Evolutionary conservation across 2,329 filamentous ascomycete genomes (phyloP).

Genomic region (Fusarium nisikadoi): DNA sequence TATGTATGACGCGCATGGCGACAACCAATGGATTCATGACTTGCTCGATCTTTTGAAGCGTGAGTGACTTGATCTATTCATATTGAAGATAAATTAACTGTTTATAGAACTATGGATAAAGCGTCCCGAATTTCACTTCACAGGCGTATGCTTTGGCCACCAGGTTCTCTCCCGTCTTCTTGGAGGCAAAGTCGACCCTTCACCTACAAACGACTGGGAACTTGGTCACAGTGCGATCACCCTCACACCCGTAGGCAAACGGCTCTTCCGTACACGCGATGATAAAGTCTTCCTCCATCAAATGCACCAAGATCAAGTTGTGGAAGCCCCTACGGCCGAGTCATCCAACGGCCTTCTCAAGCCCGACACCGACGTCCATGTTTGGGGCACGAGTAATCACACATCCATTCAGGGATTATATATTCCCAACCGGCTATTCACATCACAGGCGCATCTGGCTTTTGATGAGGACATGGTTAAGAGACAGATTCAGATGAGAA

Average conservation of each 20-base stretch:
- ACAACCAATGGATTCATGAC: slow-evolving; percentile 77
- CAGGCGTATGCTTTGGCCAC: slow-evolving; percentile 85
- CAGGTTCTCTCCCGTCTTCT: slow-evolving; percentile 80
- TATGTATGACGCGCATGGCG: slow-evolving; percentile 76
- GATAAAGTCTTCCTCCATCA: slow-evolving; percentile 71
- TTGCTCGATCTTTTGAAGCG: slow-evolving; percentile 68
- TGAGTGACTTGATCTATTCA: slow-evolving; percentile 29
- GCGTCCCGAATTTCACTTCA: slow-evolving; percentile 65
- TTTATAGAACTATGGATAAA: slow-evolving; percentile 59
- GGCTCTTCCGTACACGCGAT: slow-evolving; percentile 71
- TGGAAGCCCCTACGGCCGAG: slow-evolving; percentile 65
- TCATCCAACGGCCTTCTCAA: slow-evolving; percentile 54
- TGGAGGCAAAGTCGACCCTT: slow-evolving; percentile 73
- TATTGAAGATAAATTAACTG: background rate
- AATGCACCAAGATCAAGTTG: slow-evolving; percentile 83
- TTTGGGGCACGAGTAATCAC: slow-evolving; percentile 71
- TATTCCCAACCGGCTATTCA: slow-evolving; percentile 69
- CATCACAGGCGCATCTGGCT: slow-evolving; percentile 83
- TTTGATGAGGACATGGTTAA: slow-evolving; percentile 76
- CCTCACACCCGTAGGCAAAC: slow-evolving; percentile 72
- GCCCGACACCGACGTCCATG: slow-evolving; percentile 56
- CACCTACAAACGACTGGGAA: slow-evolving; percentile 76
- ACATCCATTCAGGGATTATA: slow-evolving; percentile 83
- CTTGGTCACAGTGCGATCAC: slow-evolving; percentile 73
- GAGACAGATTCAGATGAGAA: slow-evolving; percentile 69